These are phyloP conservation scores for Quercus rubra DNA, from an alignment of 306 rosid species.

Conservation along the genomic window DNA sequence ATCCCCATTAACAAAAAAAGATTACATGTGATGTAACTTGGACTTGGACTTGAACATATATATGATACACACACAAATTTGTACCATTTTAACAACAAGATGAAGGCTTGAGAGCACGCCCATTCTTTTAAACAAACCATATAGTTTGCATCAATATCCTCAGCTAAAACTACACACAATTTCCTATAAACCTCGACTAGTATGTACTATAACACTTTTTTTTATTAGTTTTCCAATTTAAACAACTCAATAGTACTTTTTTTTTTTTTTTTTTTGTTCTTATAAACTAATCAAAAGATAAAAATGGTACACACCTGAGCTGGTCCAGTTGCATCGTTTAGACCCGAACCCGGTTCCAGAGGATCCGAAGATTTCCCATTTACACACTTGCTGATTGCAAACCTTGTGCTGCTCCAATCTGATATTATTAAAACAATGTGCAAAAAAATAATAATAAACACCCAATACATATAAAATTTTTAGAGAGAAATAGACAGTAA, in stretches of 20 bases:
- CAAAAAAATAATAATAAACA: neutral
- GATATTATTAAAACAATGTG: neutral
- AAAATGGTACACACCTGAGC: constrained; percentile 33
- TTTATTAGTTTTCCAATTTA: too few species aligned
- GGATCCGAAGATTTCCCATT: constrained; percentile 24
- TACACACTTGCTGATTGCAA: constrained; percentile 33
- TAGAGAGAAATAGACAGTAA: neutral
- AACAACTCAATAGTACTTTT: too few species aligned
- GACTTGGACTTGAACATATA: neutral
- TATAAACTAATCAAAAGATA: neutral
- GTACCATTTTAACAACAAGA: neutral
- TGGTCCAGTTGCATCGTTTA: constrained; percentile 18
- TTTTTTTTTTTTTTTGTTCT: too few species aligned
- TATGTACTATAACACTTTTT: too few species aligned
- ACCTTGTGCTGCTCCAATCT: constrained; percentile 17
- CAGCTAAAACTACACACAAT: too few species aligned
- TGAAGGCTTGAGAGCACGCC: neutral
- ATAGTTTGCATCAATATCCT: too few species aligned
- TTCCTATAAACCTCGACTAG: too few species aligned
- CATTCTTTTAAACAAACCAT: neutral
- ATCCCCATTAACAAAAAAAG: neutral
- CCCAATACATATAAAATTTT: neutral
- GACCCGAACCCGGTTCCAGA: constrained; percentile 31
- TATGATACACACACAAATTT: neutral
- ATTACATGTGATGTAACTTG: neutral